Conservation (phyloP, 768 basidiomycete species). For the Tubosaeta sp. region DNA sequence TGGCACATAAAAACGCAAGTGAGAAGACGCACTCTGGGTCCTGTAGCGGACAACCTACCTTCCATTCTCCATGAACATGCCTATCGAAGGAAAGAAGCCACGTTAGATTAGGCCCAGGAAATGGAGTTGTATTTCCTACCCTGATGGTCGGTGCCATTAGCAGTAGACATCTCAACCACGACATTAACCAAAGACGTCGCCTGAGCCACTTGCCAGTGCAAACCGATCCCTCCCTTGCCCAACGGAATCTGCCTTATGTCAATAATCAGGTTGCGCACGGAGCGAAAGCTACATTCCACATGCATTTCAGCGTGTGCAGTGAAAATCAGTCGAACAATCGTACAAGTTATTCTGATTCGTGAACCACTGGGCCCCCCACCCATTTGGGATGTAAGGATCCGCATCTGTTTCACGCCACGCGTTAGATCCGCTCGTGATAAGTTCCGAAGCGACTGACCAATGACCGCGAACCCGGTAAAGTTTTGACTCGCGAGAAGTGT, state of each 20-base stretch:
- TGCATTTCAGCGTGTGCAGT: slow-evolving; percentile 1
- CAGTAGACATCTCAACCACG: slow-evolving; percentile 64
- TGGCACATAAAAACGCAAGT: not conserved
- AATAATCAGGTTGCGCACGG: slow-evolving; percentile 70
- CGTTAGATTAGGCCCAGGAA: not conserved
- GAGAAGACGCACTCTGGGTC: not conserved
- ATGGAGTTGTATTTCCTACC: slow-evolving; percentile 35
- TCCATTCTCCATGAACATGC: slow-evolving; percentile 78
- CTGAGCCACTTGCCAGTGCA: slow-evolving; percentile 86
- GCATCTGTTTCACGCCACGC: slow-evolving; percentile 42
- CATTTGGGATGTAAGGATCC: slow-evolving; percentile 64
- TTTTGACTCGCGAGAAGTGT: slow-evolving; percentile 56
- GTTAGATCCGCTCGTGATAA: not conserved
- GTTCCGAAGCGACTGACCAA: slow-evolving; percentile 42
- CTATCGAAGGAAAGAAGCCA: slow-evolving; percentile 7
- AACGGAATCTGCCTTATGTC: slow-evolving; percentile 58
- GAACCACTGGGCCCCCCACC: slow-evolving; percentile 29
- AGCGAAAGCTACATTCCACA: slow-evolving; percentile 48
- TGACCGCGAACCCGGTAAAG: slow-evolving; percentile 69
- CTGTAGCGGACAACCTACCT: slow-evolving; percentile 25
- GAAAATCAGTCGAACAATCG: not conserved
- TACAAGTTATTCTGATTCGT: slow-evolving; percentile 23
- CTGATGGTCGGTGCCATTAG: slow-evolving; percentile 57
- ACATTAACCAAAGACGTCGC: slow-evolving; percentile 72
- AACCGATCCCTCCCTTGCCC: slow-evolving; percentile 50